Evolutionary conservation across 257 asterid species (phyloP), one percentile per base, ranked within the genome.

Genomic region (Plantago ovata): DNA sequence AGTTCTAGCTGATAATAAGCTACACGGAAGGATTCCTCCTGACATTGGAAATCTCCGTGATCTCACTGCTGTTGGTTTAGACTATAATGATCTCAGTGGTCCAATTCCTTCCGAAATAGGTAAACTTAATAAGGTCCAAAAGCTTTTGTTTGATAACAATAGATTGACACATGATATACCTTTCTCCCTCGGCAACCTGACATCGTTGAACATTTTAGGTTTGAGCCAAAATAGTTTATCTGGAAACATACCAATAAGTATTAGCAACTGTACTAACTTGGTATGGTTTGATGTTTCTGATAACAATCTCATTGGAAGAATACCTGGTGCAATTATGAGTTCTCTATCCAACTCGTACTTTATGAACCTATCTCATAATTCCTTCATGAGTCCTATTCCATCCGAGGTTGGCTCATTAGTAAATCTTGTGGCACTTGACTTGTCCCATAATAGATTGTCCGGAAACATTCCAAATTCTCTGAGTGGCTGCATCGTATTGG

Each of bases 231-330:
- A 44, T 44, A 47, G 21, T 14, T 15, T 47, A 2, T 47, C 53
- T 2, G 53, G 53, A 4, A 47, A 18, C 21, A 13, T 47, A 47
- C 53, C 53, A 15, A 20, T 9, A 18, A 47, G 53, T 47, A 22
- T 47, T 47, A 8, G 22, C 28, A 18, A 47, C 12, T 47, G 28
- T 23, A 47, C 13, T 5, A 18, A 18, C 20, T 47, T 47, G 53
- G 2, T 18, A 47, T 3, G 11, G 39, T 62, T 9, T 13, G 71
- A 77, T 28, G 63, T 77, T 10, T 80, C 56, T 3, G 14, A 11
- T 6, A 47, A 47, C 28, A 47, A 13, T 13, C 24, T 47, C 53
- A 47, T 0, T 7, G 53, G 53, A 0, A 20, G 23, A 47, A 47
- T 47, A 47, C 53, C 24, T 47, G 13, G 12, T 47, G 24, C 15